Evolutionary conservation across 768 basidiomycete species (phyloP).

Genomic region (Hericium rajendrae): DNA sequence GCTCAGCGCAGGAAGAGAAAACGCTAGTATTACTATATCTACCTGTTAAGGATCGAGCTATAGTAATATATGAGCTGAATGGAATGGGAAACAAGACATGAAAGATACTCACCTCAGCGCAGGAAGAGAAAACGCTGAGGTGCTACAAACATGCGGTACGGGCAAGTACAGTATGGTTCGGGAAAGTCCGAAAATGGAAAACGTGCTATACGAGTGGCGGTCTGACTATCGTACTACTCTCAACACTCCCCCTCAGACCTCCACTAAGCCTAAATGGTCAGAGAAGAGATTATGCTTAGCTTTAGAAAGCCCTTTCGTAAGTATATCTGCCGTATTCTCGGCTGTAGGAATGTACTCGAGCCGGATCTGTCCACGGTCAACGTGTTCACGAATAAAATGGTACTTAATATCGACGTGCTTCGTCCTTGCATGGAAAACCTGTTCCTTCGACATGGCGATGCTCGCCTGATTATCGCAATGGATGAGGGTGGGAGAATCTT

Average conservation of each 20-base stretch:
- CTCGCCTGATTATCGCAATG: slow-evolving; percentile 7
- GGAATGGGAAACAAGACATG: too few species aligned
- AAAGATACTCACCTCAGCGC: too few species aligned
- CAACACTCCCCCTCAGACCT: background rate
- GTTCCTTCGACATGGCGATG: slow-evolving; percentile 13
- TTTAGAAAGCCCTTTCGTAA: background rate
- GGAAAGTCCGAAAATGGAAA: too few species aligned
- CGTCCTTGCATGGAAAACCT: slow-evolving; percentile 13
- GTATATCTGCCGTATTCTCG: background rate
- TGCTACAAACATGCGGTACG: too few species aligned
- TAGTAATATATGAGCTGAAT: too few species aligned
- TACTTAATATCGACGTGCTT: slow-evolving; percentile 24
- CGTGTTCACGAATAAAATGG: slow-evolving; percentile 19
- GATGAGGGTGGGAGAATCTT: slow-evolving; percentile 2
- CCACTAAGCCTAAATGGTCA: background rate
- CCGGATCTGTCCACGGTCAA: slow-evolving; percentile 1
- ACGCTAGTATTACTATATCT: too few species aligned
- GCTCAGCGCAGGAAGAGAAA: too few species aligned
- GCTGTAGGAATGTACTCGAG: background rate
- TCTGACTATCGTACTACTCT: too few species aligned
- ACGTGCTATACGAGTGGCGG: background rate
- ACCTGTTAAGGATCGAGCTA: too few species aligned
- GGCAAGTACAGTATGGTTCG: too few species aligned
- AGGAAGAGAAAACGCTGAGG: too few species aligned
- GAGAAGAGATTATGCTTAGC: background rate